Conservation (phyloP, 2,329 filamentous ascomycete species). For the Botrytis deweyae region DNA sequence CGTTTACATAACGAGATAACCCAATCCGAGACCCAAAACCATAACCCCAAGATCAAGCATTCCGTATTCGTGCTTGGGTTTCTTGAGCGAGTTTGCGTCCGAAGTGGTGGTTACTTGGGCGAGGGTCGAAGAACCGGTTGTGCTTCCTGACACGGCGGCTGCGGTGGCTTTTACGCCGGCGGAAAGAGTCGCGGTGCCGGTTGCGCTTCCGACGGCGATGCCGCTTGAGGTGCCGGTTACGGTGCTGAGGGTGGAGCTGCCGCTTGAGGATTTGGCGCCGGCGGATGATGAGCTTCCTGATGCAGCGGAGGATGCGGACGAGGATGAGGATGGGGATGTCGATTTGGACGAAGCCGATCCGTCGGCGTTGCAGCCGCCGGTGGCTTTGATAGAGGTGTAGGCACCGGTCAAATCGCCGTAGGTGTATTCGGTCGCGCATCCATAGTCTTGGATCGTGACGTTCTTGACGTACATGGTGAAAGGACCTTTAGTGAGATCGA, state of each 20-base stretch:
- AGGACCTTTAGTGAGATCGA: slow-evolving; percentile 46
- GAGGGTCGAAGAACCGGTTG: not conserved
- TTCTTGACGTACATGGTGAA: slow-evolving; percentile 53
- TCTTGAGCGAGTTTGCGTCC: slow-evolving; percentile 21
- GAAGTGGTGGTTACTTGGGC: slow-evolving; percentile 34
- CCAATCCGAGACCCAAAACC: slow-evolving; percentile 37
- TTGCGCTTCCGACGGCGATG: slow-evolving; percentile 21
- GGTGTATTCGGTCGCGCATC: slow-evolving; percentile 50
- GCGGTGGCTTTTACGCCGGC: slow-evolving; percentile 18
- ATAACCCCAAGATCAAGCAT: slow-evolving; percentile 35
- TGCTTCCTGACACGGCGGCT: not conserved
- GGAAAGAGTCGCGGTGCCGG: slow-evolving; percentile 22
- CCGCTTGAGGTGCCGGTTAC: slow-evolving; percentile 21
- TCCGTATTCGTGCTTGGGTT: slow-evolving; percentile 35
- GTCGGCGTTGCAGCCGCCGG: slow-evolving; percentile 29
- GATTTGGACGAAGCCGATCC: not conserved
- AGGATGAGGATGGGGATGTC: not conserved
- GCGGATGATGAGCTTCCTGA: not conserved
- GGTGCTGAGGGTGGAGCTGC: not conserved
- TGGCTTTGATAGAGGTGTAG: slow-evolving; percentile 48
- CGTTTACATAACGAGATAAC: slow-evolving; percentile 39
- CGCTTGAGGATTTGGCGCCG: not conserved
- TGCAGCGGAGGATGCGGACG: not conserved
- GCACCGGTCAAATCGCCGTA: slow-evolving; percentile 50
- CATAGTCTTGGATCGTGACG: slow-evolving; percentile 51